Percentiles rank a stretch among this genome's conserved stretches.
Evolutionary conservation across 78 protist genomes (phyloP).

Genomic region (Mantamonas sphyraenae): DNA sequence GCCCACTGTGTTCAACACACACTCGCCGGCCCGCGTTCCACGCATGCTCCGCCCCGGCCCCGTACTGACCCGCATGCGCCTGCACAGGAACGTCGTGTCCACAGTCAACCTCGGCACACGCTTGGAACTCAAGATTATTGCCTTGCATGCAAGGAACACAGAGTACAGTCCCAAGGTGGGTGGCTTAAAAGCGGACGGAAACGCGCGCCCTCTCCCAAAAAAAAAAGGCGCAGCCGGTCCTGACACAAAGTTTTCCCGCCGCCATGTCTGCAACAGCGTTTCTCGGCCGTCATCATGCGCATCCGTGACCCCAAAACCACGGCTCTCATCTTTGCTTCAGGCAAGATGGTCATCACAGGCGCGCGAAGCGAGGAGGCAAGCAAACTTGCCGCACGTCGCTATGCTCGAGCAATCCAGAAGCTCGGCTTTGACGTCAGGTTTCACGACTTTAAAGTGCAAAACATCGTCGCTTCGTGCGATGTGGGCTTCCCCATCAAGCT

Average conservation of each 20-base stretch:
- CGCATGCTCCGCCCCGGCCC: too few relatives aligned
- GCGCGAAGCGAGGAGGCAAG: slow-evolving; percentile 84
- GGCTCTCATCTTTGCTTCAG: slow-evolving; percentile 85
- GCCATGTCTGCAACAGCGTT: slow-evolving; percentile 44
- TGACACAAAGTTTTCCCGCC: neutral
- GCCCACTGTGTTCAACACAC: neutral
- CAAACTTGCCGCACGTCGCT: slow-evolving; percentile 83
- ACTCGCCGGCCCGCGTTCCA: neutral
- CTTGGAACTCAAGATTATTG: slow-evolving; percentile 81
- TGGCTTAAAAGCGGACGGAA: neutral
- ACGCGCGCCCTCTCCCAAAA: neutral
- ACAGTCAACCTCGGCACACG: slow-evolving; percentile 74
- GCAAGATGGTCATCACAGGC: slow-evolving; percentile 91
- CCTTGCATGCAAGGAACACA: slow-evolving; percentile 87
- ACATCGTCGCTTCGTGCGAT: slow-evolving; percentile 88
- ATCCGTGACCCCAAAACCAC: slow-evolving; percentile 93
- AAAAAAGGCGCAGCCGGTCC: neutral
- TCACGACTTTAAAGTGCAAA: slow-evolving; percentile 83
- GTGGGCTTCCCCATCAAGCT: slow-evolving; percentile 85
- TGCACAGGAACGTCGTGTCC: slow-evolving; percentile 81
- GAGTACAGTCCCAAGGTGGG: slow-evolving; percentile 92
- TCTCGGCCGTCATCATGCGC: slow-evolving; percentile 93
- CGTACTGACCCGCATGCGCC: too few relatives aligned
- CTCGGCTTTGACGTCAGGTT: slow-evolving; percentile 32
- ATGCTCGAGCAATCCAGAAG: slow-evolving; percentile 87